Evolutionary conservation across 2,329 filamentous ascomycete genomes (phyloP).

Genomic region (Sarocladium oryzae): DNA sequence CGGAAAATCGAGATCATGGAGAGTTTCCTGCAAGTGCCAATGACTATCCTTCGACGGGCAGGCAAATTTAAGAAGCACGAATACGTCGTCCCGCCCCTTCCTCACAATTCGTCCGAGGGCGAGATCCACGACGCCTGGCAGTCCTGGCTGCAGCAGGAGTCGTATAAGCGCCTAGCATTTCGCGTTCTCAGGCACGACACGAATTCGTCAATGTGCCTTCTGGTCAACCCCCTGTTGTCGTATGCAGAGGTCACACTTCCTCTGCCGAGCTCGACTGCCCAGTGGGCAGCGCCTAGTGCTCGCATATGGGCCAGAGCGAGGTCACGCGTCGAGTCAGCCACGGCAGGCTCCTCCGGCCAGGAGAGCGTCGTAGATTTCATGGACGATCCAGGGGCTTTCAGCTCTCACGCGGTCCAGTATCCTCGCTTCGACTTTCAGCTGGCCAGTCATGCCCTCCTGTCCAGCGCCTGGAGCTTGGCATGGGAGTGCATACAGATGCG

Average conservation of each 20-base stretch:
- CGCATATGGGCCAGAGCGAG: constrained; percentile 10
- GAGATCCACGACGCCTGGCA: constrained; percentile 17
- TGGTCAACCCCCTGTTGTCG: constrained; percentile 23
- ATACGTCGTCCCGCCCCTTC: constrained; percentile 13
- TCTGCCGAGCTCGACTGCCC: constrained; percentile 16
- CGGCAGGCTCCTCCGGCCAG: background rate
- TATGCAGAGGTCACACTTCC: constrained; percentile 24
- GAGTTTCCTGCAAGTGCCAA: constrained; percentile 26
- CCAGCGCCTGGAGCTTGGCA: constrained; percentile 20
- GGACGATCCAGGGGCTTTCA: constrained; percentile 12
- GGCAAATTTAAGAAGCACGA: constrained; percentile 22
- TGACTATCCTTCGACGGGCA: constrained; percentile 30
- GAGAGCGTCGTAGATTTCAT: constrained; percentile 15
- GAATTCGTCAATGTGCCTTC: constrained; percentile 21
- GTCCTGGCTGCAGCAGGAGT: constrained; percentile 23
- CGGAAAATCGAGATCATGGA: constrained; percentile 34
- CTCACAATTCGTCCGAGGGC: too few relatives aligned
- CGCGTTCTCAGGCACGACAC: constrained; percentile 23
- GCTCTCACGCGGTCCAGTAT: background rate
- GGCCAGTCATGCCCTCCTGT: constrained; percentile 15
- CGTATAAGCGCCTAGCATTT: constrained; percentile 24
- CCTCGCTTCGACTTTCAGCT: background rate
- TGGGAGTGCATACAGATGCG: constrained; percentile 25
- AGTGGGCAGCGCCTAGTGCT: constrained; percentile 20
- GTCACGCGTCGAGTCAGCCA: constrained; percentile 17